phyloP scores from a whole-genome alignment of 2,329 filamentous ascomycete genomes.

The Penicillium sp. region DNA sequence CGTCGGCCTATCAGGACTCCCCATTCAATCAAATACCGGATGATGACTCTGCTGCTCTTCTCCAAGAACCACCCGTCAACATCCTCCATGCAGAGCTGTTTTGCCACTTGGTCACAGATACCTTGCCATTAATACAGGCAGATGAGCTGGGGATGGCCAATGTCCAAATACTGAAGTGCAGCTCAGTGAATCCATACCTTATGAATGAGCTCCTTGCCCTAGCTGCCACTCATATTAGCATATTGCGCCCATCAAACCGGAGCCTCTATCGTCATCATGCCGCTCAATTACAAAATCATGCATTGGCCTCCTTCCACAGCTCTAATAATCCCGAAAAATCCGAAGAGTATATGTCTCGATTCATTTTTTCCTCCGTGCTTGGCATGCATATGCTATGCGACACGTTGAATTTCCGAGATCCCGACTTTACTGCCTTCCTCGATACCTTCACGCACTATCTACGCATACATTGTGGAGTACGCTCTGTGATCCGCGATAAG shows the following conservation, averaged over 20 bases:
- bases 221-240: neutral
- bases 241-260: neutral
- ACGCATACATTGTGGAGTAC: neutral
- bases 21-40: neutral
- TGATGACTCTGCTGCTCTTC: neutral
- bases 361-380: neutral
- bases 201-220: neutral
- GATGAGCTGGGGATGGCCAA: neutral
- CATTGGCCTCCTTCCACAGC: neutral
- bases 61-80: neutral
- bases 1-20: neutral
- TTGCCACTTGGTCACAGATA: neutral
- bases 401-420: neutral
- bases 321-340: neutral
- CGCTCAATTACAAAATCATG: neutral
- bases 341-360: neutral
- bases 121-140: neutral
- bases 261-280: neutral
- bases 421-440: neutral
- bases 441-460: neutral
- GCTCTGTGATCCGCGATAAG: neutral
- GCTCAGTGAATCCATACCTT: neutral
- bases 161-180: neutral
- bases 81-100: neutral
- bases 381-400: neutral